Percentiles rank a stretch among this genome's conserved stretches.
phyloP scores from a whole-genome alignment of 2,329 filamentous ascomycete species.

The Penicillium italicum region DNA sequence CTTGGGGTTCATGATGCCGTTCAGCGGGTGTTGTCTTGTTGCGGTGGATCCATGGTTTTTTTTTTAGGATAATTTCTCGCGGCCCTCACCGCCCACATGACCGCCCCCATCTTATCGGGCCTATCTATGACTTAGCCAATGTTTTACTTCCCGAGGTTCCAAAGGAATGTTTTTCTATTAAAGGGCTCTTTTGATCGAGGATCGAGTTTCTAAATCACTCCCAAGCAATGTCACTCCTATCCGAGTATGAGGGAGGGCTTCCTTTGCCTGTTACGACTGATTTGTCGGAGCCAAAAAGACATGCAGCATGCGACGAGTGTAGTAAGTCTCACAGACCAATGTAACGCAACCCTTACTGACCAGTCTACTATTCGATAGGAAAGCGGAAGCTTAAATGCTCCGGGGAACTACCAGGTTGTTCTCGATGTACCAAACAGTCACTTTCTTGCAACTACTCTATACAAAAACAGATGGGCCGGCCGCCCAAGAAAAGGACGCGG shows the following conservation, averaged over 20 bases:
- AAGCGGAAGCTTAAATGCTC: conserved; percentile 50
- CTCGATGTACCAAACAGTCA: conserved; percentile 42
- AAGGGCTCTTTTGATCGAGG: not conserved
- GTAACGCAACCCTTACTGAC: conserved; percentile 14
- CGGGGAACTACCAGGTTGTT: conserved; percentile 43
- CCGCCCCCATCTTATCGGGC: conserved; percentile 23
- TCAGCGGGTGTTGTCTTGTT: conserved; percentile 9
- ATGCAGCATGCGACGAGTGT: conserved; percentile 50
- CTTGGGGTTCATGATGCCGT: conserved; percentile 33
- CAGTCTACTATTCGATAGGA: conserved; percentile 28
- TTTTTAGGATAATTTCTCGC: conserved; percentile 25
- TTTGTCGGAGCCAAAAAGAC: conserved; percentile 36
- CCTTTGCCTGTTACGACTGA: conserved; percentile 1
- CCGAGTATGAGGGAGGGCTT: not conserved
- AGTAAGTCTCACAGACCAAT: conserved; percentile 34
- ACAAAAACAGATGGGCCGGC: conserved; percentile 49
- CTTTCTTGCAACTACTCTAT: conserved; percentile 46
- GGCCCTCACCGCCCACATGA: conserved; percentile 39
- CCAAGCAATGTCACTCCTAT: conserved; percentile 7
- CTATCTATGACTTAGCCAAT: conserved; percentile 16
- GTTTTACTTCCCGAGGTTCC: not conserved
- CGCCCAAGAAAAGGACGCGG: conserved; percentile 41
- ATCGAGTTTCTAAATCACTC: conserved; percentile 3
- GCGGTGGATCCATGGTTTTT: conserved; percentile 20
- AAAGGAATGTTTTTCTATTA: not conserved